phyloP scores from a whole-genome alignment of 345 rosid species.

The Mercurialis annua region DNA sequence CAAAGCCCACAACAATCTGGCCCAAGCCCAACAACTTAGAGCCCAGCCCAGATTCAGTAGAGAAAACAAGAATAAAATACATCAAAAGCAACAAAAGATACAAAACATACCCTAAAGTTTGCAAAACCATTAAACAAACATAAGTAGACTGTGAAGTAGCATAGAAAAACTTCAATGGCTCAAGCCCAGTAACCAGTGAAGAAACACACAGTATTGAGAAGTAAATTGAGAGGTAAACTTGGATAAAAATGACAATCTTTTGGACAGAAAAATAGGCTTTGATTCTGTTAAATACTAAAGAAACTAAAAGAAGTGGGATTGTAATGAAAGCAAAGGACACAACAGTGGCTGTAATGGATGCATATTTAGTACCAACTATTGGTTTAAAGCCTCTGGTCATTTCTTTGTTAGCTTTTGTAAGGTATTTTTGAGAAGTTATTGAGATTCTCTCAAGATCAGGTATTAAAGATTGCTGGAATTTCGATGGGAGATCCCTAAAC shows the following conservation, averaged over 20 bases:
- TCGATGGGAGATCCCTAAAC: slow-evolving; percentile 72
- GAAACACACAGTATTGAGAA: slow-evolving; percentile 80
- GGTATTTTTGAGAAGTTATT: slow-evolving; percentile 63
- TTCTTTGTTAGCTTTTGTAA: slow-evolving; percentile 72
- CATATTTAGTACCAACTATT: slow-evolving; percentile 67
- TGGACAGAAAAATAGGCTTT: slow-evolving; percentile 90
- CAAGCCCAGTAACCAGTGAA: slow-evolving; percentile 69
- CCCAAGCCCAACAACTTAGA: slow-evolving; percentile 58
- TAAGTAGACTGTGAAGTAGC: slow-evolving; percentile 72
- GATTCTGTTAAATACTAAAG: slow-evolving; percentile 66
- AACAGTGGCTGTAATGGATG: slow-evolving; percentile 60
- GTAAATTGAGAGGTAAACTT: slow-evolving; percentile 89
- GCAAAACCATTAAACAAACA: slow-evolving; percentile 68
- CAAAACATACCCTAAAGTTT: slow-evolving; percentile 68
- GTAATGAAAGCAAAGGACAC: slow-evolving; percentile 67
- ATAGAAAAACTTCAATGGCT: slow-evolving; percentile 79
- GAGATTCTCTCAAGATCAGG: slow-evolving; percentile 90
- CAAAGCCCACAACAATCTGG: slow-evolving; percentile 67
- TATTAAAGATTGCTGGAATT: slow-evolving; percentile 60
- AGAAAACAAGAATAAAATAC: slow-evolving; percentile 75
- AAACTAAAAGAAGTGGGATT: slow-evolving; percentile 74
- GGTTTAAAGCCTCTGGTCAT: slow-evolving; percentile 81
- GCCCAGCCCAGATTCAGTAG: slow-evolving; percentile 61
- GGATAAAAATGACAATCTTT: slow-evolving; percentile 71
- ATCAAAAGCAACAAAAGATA: slow-evolving; percentile 72